A percentile compares a stretch with the other conserved stretches of the same genome.
phyloP scores from a whole-genome alignment of 2,329 filamentous ascomycete species.

The Talaromyces piceae region DNA sequence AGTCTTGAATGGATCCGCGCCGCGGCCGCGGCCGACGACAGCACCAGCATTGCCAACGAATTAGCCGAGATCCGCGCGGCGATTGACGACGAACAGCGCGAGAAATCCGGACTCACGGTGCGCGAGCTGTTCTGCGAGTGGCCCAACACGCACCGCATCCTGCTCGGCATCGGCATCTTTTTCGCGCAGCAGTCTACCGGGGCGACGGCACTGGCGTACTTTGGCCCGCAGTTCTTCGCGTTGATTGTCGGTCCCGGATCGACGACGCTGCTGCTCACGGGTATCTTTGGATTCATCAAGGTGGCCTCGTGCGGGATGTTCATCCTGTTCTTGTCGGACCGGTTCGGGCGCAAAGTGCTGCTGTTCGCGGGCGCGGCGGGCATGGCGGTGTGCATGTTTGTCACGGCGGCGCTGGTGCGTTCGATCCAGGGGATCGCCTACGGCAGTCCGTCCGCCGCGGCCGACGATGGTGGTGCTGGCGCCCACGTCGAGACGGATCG shows the following conservation, averaged over 20 bases:
- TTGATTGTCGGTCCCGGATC: slow-evolving; percentile 43
- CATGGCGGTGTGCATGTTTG: slow-evolving; percentile 41
- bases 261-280: slow-evolving; percentile 42
- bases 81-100: slow-evolving; percentile 40
- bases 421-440: slow-evolving; percentile 14
- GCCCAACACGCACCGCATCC: slow-evolving; percentile 39
- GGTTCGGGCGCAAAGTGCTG: slow-evolving; percentile 45
- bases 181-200: slow-evolving; percentile 48
- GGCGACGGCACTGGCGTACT: slow-evolving; percentile 49
- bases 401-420: slow-evolving; percentile 42
- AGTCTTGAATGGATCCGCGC: slow-evolving; percentile 48
- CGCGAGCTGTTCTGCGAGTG: slow-evolving; percentile 38
- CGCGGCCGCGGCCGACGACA: slow-evolving; percentile 22
- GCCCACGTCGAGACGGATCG: too few species aligned
- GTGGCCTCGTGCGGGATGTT: slow-evolving; percentile 45
- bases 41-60: slow-evolving; percentile 29
- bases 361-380: slow-evolving; percentile 42
- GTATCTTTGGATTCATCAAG: slow-evolving; percentile 49
- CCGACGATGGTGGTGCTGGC: too few species aligned
- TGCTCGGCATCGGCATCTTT: slow-evolving; percentile 42
- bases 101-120: slow-evolving; percentile 37
- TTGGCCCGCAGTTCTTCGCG: slow-evolving; percentile 49
- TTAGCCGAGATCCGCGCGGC: slow-evolving; percentile 45
- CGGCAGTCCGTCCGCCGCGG: too few species aligned
- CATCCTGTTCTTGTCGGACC: slow-evolving; percentile 48